Evolutionary conservation across 2,329 filamentous ascomycete genomes (phyloP).

Genomic region (Paracorniculantispora psalliotae): DNA sequence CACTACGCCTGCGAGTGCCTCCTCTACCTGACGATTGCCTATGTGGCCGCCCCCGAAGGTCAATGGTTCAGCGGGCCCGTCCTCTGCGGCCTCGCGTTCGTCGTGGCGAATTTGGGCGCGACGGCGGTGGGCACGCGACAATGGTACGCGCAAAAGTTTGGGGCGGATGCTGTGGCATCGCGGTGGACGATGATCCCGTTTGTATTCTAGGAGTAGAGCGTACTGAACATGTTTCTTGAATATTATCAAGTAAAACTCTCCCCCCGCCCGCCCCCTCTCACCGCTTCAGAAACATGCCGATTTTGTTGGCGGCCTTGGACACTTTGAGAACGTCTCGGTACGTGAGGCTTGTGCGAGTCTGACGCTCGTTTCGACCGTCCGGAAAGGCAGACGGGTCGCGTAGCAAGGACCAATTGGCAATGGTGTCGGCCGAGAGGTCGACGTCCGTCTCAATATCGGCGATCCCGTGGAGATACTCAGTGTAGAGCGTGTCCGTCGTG

Average conservation of each 20-base stretch:
- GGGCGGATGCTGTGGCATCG: constrained; percentile 52
- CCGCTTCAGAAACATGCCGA: constrained; percentile 47
- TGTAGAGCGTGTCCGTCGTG: constrained; percentile 65
- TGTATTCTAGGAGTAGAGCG: constrained; percentile 43
- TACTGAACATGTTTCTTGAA: no score
- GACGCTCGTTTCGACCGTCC: constrained; percentile 52
- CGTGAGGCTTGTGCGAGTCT: constrained; percentile 66
- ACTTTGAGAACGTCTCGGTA: constrained; percentile 85
- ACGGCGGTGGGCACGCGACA: constrained; percentile 72
- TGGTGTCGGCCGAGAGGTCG: constrained; percentile 52
- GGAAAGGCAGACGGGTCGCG: constrained; percentile 41
- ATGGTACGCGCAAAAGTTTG: constrained; percentile 79
- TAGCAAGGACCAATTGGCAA: constrained; percentile 70
- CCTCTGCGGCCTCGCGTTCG: constrained; percentile 65
- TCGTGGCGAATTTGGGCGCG: constrained; percentile 71
- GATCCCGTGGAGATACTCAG: constrained; percentile 70
- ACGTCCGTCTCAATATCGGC: constrained; percentile 61
- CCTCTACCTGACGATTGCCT: constrained; percentile 73
- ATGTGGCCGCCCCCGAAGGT: constrained; percentile 66
- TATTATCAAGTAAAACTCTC: neutral
- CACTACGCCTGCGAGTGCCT: constrained; percentile 89
- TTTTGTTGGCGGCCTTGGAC: constrained; percentile 64
- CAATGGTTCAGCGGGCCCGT: constrained; percentile 67
- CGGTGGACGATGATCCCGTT: constrained; percentile 76
- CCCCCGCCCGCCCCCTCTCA: no score